Percentiles rank a stretch among this genome's conserved stretches.
Evolutionary conservation across 1,284 basidiomycete genomes (phyloP).

Genomic region (Irpex lacteus): DNA sequence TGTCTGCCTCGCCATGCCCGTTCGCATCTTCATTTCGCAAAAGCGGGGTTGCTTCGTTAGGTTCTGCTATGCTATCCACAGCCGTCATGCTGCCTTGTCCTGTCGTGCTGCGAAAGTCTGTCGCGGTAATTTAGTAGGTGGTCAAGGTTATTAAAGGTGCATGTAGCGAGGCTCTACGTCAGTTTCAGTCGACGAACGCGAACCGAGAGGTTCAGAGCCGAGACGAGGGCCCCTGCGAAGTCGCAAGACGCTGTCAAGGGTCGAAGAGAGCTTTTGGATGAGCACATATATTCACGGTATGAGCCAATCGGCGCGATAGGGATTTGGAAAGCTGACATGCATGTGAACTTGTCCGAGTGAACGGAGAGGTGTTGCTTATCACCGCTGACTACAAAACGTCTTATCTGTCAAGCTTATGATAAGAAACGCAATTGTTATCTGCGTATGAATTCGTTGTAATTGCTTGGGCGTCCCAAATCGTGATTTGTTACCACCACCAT

Average conservation of each 20-base stretch:
- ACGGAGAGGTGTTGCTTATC: no score
- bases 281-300: neutral
- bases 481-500: neutral
- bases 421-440: no score
- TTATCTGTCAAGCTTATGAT: no score
- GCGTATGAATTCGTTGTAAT: no score
- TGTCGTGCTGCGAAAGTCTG: neutral
- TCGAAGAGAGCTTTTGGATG: neutral
- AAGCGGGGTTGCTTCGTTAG: neutral
- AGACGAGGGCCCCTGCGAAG: neutral
- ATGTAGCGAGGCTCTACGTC: neutral
- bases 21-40: neutral
- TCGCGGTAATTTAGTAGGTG: neutral
- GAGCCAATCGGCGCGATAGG: neutral
- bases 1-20: neutral
- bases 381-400: no score
- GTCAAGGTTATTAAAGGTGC: neutral
- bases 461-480: neutral
- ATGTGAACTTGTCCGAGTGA: no score
- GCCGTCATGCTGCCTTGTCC: neutral
- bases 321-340: no score
- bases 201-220: neutral
- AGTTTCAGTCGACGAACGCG: neutral
- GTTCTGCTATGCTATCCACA: neutral
- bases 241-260: neutral